Conservation (phyloP, 352 stramenopile genomes). For the Pythium oligandrum region DNA sequence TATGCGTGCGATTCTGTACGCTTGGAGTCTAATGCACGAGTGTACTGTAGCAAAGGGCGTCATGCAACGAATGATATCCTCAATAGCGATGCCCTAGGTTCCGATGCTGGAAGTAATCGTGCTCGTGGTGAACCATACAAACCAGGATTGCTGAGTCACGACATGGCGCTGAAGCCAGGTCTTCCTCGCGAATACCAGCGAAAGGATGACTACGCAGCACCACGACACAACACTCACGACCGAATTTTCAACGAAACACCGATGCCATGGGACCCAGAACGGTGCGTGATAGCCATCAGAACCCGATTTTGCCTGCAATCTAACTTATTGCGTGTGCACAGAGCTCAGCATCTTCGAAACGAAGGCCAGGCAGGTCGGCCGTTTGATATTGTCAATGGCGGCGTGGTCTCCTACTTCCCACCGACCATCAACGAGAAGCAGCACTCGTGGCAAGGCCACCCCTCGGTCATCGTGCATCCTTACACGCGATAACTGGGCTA, state of each 20-base stretch:
- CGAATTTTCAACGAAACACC: conserved; percentile 71
- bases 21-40: background rate
- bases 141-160: conserved; percentile 39
- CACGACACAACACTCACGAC: conserved; percentile 40
- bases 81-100: conserved; percentile 19
- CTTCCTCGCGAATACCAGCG: conserved; percentile 49
- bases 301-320: background rate
- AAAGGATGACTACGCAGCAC: conserved; percentile 44
- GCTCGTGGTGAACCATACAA: conserved; percentile 39
- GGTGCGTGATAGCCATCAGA: conserved; percentile 17
- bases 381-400: conserved; percentile 70
- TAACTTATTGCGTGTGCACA: conserved; percentile 10
- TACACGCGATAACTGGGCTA: conserved; percentile 39
- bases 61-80: conserved; percentile 55
- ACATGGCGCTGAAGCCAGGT: conserved; percentile 19
- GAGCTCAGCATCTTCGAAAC: conserved; percentile 72
- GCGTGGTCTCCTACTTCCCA: conserved; percentile 40
- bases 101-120: background rate
- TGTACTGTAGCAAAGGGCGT: conserved; percentile 27
- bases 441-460: conserved; percentile 55
- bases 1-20: background rate
- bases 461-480: conserved; percentile 58
- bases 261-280: conserved; percentile 42
- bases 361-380: conserved; percentile 49
- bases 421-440: conserved; percentile 67